Evolutionary conservation across 225 moss, liverwort and hornwort genomes (phyloP), one percentile per base, ranked within the genome.

Genomic region (Antitrichia curtipendula): DNA sequence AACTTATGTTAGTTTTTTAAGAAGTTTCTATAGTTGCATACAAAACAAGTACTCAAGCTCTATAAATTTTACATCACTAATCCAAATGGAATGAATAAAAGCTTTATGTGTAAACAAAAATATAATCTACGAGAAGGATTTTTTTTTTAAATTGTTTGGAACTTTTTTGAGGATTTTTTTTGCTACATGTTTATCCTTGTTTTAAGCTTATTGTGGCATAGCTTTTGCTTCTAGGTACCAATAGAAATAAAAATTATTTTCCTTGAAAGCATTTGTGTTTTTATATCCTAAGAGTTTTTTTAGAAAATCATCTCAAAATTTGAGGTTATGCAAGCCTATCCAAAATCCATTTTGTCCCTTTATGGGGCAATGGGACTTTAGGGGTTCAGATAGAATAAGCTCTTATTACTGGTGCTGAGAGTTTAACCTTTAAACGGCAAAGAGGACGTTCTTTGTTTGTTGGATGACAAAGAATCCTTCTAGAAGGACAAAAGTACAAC

Each of bases 131-230:
- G 5, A 65, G 8, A 6, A 10, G 19, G 10, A 65, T n/a, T n/a
- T n/a, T n/a, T 9, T 9, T 32, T 9, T 49, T 49, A 63, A 18
- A 1, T 17, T 63, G 5, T 8, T 17, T 18, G 18, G 1, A 34
- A 34, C 2, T 34, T 18, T 64, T 64, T 34, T 18, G 5, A 8
- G 5, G 9, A 17, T 31, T 11, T 36, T 64, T 20, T 19, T 17
- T 20, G 10, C n/a, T n/a, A n/a, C 4, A 1, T 8, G 0, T 4
- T 20, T 6, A 19, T 5, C 6, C 3, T 1, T 5, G 0, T 34
- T 34, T 34, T 34, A 64, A 34, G 3, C 3, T 34, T 36, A 36
- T 19, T 36, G 10, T 36, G 2, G 7, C 11, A 65, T 20, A 11
- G n/a, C 3, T 20, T 65, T 65, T 36, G 11, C 6, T 36, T 5